Base-by-base conservation (phyloP, 441 rosid genomes). In the Pelargonium fulgidum region DNA sequence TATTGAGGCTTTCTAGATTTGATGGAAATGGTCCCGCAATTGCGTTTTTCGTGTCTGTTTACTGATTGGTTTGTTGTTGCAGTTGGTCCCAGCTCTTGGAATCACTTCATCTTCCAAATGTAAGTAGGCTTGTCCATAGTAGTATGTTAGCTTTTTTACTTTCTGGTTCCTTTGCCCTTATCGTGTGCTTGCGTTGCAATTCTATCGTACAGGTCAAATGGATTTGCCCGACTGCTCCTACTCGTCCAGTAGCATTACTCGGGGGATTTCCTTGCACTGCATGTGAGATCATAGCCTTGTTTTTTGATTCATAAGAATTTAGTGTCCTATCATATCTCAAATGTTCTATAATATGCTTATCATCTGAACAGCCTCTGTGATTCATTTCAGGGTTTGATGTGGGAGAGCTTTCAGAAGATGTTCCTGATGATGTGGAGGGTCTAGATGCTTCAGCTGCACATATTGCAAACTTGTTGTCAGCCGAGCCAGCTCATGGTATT, bases 191-290 rank as follows among this genome's bases (percentile, higher is more conserved):
- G 22, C 70, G 58, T 72, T 62, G 54, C 66, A 33, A 16, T 63
- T 67, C 4, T 48, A 14, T 75, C 47, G 11, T 79, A 36, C 87
- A 94, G 99, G 85, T 94, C 75, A 94, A 91, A 77, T 94, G 99
- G 99, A 88, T 94, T 68, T 94, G 96, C 79, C 99, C 97, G 10
- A 94, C 97, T 68, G 93, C 99, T 73, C 97, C 99, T 67, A 85
- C 91, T 70, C 95, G 73, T 56, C 96, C 97, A 0, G 78, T 94
- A 72, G 77, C 84, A 67, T 66, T 89, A 68, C 84, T 94, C 69
- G 93, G 97, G 71, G 97, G 99, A 77, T 91, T 91, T 74, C 93
- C 91, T 39, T 87, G 96, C 73, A 89, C 95, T 70, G 96, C 97
- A 69, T 94, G 99, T 91, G 81, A 82, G 94, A 67, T 33, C 56